Base-by-base conservation (phyloP, 148 eudicot genomes). In the Camellia granthamiana region DNA sequence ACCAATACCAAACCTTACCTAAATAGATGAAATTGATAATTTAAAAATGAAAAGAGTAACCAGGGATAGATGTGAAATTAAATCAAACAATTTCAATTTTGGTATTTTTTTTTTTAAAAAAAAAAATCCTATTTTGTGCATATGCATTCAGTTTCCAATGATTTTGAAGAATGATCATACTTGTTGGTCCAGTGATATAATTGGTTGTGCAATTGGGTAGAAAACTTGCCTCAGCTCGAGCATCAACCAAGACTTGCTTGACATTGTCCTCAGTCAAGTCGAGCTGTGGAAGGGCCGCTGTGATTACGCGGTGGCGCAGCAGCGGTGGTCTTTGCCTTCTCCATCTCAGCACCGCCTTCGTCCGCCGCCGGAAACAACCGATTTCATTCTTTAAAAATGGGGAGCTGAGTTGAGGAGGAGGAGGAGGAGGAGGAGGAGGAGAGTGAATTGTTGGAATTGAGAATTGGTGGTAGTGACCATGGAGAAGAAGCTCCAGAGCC, bases 221-320 rank as follows among this genome's bases (percentile, higher is more conserved):
- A 42, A 7, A 9, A 80, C 83, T 83, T 83, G 78, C 92, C 87
- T 96, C 90, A 5, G 55, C 82, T 78, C 89, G 75, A 0, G 99
- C 97, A 84, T 95, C 97, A 3, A 13, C 77, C 54, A 95, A 69
- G 74, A 91, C 99, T 72, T 56, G 81, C 82, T 84, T 89, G 38
- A 96, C 88, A 75, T 93, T 96, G 54, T 93, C 97, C 83, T 96
- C 99, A 0, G 99, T 91, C 75, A 96, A 87, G 78, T 96, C 98
- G 1, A 94, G 88, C 54, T 90, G 91, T 52, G 83, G 85, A 78
- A 86, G 78, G 38, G 93, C 83, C 13, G 91, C 93, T 4, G 91
- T 86, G 71, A 90, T 72, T 52, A 46, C 60, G 2, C 52, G n/a
- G 63, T 1, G 38, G 65, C 54, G 30, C 47, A 13, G 55, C 10